Evolutionary conservation across 2,329 filamentous ascomycete species (phyloP), one percentile per base, ranked within the genome.

Genomic region (Talaromyces rugulosus): DNA sequence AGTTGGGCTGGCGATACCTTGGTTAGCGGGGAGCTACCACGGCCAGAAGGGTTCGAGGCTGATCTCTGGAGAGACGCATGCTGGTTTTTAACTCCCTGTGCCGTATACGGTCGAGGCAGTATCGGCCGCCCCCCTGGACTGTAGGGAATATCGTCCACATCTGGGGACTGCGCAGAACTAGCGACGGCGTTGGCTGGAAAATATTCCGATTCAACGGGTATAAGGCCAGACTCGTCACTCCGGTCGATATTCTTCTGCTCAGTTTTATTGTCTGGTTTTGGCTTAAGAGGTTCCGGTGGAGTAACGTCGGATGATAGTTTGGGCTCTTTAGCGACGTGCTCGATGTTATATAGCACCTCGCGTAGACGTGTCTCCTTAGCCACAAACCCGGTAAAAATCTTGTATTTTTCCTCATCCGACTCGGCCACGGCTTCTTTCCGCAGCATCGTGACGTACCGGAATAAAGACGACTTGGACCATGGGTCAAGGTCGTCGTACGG

Each of bases 381-480:
- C 58, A 77, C 73, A 64, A 85, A 85, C 1, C 77, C 73, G 6
- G 76, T 81, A 65, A 86, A 85, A 0, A 82, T 77, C 61, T 81
- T 81, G 65, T 81, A 81, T 63, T 83, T 83, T 53, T 83, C 80
- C 59, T 81, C 76, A 52, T 85, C 80, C 2, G 76, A 75, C 44
- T 78, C 69, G 54, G 78, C 73, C 61, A 75, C 73, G 33, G 80
- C 77, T 67, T 86, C 83, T 58, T 80, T 78, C 56, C 80, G 78
- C 28, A 86, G 73, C 82, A 85, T 85, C 4, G 76, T 74, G 33
- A 83, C 79, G 66, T 81, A 86, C 50, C 83, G 76, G 56, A 82
- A 79, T 55, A 86, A 69, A 30, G 83, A 85, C 2, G 82, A 81
- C 65, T 79, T 81, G 65, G 81, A 85, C 81, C 83, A 85, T 2